Percentiles rank a stretch among this genome's conserved stretches.
Conservation (phyloP, 1,139 yeast species). For the Diutina catenulata region DNA sequence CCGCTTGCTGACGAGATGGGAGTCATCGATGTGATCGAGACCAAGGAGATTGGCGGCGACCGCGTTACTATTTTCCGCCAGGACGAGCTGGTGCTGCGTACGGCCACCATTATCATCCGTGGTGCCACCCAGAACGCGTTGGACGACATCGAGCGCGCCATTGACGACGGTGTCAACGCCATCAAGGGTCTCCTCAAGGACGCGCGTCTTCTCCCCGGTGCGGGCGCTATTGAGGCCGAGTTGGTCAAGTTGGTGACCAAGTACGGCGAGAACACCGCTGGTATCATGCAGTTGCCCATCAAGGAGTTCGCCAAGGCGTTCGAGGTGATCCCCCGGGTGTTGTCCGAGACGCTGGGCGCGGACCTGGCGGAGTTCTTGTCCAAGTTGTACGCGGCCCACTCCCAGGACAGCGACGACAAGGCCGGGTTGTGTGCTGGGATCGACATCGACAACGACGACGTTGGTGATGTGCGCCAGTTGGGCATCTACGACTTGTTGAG, state of each 20-base stretch:
- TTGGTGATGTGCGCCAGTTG: conserved; percentile 52
- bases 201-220: conserved; percentile 79
- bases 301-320: conserved; percentile 91
- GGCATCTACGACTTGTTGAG: conserved; percentile 73
- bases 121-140: conserved; percentile 95
- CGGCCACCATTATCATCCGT: conserved; percentile 85
- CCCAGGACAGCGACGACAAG: conserved; percentile 26
- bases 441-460: conserved; percentile 16
- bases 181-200: conserved; percentile 82
- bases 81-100: conserved; percentile 54
- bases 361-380: conserved; percentile 84
- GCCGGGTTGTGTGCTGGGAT: conserved; percentile 40
- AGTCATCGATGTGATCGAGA: conserved; percentile 73
- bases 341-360: conserved; percentile 91
- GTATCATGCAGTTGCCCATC: conserved; percentile 83
- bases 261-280: conserved; percentile 91
- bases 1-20: conserved; percentile 96
- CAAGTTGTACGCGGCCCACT: conserved; percentile 78
- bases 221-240: conserved; percentile 94
- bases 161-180: conserved; percentile 92
- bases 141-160: conserved; percentile 94
- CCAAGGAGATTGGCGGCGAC: conserved; percentile 94
- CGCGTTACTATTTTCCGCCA: conserved; percentile 92
- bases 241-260: conserved; percentile 67
- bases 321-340: conserved; percentile 84